Evolutionary conservation across 163 green algal species (phyloP).

Genomic region (Chlorella variabilis): DNA sequence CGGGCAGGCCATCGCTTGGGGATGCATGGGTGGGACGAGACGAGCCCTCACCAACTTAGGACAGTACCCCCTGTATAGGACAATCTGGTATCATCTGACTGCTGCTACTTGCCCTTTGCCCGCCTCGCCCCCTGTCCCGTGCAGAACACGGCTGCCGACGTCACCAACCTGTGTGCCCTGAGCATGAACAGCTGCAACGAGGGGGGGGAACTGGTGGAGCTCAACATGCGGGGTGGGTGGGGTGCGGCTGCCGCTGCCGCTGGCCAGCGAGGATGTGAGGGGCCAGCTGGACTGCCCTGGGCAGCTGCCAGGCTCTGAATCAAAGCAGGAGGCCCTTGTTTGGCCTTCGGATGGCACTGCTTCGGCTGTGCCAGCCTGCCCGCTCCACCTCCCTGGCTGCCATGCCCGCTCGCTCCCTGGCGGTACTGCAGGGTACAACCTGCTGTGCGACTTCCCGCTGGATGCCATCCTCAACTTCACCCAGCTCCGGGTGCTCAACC

Average conservation of each 20-base stretch:
- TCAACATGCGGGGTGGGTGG: not conserved
- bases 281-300: no score
- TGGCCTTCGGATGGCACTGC: not conserved
- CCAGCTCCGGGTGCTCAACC: not conserved
- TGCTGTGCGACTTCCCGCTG: not conserved
- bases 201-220: not conserved
- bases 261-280: no score
- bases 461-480: conserved; percentile 6
- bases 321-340: not conserved
- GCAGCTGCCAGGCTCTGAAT: no score
- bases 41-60: not conserved
- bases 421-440: not conserved
- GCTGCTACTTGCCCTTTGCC: not conserved
- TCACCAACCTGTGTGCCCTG: not conserved
- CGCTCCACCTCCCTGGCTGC: no score
- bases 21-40: not conserved
- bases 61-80: not conserved
- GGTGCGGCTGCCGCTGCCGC: not conserved
- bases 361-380: not conserved
- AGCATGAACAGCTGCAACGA: conserved; percentile 1
- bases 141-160: not conserved
- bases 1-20: no score
- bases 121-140: not conserved
- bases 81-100: not conserved
- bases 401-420: not conserved